Evolutionary conservation across 1,139 yeast genomes (phyloP), one percentile per base, ranked within the genome.

Genomic region (Insectozyma bohioensis): DNA sequence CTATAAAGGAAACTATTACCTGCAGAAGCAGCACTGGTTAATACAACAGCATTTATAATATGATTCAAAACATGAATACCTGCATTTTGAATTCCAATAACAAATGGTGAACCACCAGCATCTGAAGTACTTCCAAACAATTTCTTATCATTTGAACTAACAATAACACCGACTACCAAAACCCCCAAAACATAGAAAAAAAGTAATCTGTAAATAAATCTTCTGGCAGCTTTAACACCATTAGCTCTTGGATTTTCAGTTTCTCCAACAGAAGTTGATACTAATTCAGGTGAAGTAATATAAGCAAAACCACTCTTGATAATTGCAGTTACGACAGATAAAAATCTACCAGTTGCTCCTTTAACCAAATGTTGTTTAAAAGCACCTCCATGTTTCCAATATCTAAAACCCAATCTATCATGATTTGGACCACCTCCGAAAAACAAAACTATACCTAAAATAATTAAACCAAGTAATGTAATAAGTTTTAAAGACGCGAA

Each of bases 1-100:
- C 83, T 79, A 57, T 81, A 83, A 41, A 81, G 62, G 57, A 79
- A 85, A 0, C 88, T 80, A 58, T 82, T 83, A 31, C 84, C 80
- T 7, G 90, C 85, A 10, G 85, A 78, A 42, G 81, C 72, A 35
- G 85, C 84, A 37, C 84, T 80, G 7, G 82, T 61, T 51, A 84
- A 59, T 37, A 84, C 78, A 44, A 77, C 77, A 2, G 80, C 90
- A 49, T 84, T 84, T 45, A 84, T 67, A 33, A 84, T 67, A 48
- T 80, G 82, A 41, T 83, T 79, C 43, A 83, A 61, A 1, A 71
- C 82, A 0, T 60, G 61, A 40, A 82, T 80, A 4, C 77, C 71
- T 4, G 88, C 84, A 45, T 78, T 79, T 46, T 68, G 65, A 61
- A 75, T 52, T 50, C 81, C 62, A 52, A 64, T 41, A 29, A 71